Base-by-base conservation (phyloP, 2,329 filamentous ascomycete genomes). In the Fusarium metavorans region DNA sequence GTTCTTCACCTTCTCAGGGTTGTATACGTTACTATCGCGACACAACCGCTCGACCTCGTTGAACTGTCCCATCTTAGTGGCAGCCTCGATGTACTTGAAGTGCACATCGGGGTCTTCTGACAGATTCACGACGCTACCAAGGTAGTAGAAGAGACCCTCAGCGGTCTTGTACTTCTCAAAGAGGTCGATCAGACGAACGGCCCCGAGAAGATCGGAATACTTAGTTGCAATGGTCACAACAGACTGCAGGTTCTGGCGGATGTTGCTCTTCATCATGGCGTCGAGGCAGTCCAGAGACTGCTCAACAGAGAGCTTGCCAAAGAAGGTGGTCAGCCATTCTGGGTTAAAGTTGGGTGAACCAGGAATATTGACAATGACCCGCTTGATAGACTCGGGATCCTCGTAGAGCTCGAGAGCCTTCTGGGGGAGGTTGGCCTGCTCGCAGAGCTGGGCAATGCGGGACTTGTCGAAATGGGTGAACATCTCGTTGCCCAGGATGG, bases 51-150 rank as follows among this genome's bases (percentile, higher is more conserved):
- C 96, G 23, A 99, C 97, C 81, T 99, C 97, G 76, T 94, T 95
- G 80, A 98, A 91, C 84, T 99, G 96, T 34, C 93, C 92, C 91
- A 98, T 97, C 81, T 92, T 94, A 27, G 95, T 98, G 35, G 97
- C 97, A 66, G 97, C 95, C 85, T 99, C 96, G 69, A 99, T 98
- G 84, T 99, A 99, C 88, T 99, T 99, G 92, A 98, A 99, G 82
- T 97, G 94, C 34, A 99, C 97, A 81, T 99, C 97, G 25, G 93
- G 89, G 79, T 98, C 97, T 83, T 98, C 95, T 67, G 94, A 97
- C 57, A 99, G 88, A 83, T 99, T 99, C 84, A 99, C 96, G 77
- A 99, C 97, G 82, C 95, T 98, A 71, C 97, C 97, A 18, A 99
- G 91, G 85, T 98, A 99, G 87, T 98, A 98, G 90, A 97, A 99